A percentile compares a stretch with the other conserved stretches of the same genome.
phyloP scores from a whole-genome alignment of 2,329 filamentous ascomycete species.

The Fusarium austroafricanum region DNA sequence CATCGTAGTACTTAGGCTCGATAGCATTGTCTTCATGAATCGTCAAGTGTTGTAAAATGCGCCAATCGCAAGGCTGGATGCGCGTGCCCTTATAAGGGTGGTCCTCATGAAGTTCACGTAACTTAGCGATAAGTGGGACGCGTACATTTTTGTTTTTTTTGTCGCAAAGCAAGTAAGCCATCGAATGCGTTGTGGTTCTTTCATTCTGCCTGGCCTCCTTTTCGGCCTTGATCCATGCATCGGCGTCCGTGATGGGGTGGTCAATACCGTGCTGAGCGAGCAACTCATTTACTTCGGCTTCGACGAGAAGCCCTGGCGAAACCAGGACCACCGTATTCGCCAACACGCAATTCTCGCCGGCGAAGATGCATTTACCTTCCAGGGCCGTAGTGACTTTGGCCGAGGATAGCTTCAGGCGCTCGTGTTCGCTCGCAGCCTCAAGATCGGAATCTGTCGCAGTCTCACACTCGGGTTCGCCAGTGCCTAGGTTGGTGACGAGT shows the following conservation, averaged over 20 bases:
- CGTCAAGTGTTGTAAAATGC: slow-evolving; percentile 56
- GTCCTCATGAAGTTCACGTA: slow-evolving; percentile 48
- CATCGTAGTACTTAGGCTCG: slow-evolving; percentile 49
- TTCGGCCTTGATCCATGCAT: slow-evolving; percentile 49
- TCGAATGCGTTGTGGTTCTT: not conserved
- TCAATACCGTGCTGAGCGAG: slow-evolving; percentile 57
- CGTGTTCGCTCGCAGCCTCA: not conserved
- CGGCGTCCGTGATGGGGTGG: slow-evolving; percentile 50
- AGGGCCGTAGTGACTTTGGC: not conserved
- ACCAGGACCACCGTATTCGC: slow-evolving; percentile 54
- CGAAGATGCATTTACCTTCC: slow-evolving; percentile 48
- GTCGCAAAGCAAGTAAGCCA: slow-evolving; percentile 58
- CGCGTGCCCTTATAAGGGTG: slow-evolving; percentile 37
- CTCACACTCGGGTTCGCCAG: not conserved
- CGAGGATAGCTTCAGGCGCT: not conserved
- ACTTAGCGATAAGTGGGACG: slow-evolving; percentile 48
- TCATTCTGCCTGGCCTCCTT: not conserved
- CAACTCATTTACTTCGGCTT: slow-evolving; percentile 52
- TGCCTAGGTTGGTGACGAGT: not conserved
- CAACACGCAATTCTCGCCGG: slow-evolving; percentile 54
- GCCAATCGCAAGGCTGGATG: slow-evolving; percentile 61
- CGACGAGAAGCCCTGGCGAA: slow-evolving; percentile 54
- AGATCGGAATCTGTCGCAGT: no score
- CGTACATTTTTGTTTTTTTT: slow-evolving; percentile 49
- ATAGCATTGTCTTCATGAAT: slow-evolving; percentile 53